phyloP scores from a whole-genome alignment of 768 basidiomycete genomes.

The Asterophora lycoperdoides region DNA sequence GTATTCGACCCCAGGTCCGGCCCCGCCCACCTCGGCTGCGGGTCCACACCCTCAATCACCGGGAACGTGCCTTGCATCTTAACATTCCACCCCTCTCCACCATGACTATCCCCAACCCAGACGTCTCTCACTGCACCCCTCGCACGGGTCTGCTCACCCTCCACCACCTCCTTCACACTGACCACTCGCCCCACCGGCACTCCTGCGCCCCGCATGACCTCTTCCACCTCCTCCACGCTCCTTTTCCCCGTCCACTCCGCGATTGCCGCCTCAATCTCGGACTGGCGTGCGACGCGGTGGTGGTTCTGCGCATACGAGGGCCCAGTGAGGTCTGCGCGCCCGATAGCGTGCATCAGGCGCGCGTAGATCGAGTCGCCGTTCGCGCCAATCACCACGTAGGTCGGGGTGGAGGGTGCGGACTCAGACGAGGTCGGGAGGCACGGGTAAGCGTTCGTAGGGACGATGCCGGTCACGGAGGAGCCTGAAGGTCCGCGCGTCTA shows the following conservation, averaged over 20 bases:
- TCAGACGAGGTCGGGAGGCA: conserved; percentile 43
- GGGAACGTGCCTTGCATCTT: conserved; percentile 69
- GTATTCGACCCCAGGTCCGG: conserved; percentile 64
- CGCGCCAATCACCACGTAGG: conserved; percentile 67
- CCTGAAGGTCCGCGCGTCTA: conserved; percentile 70
- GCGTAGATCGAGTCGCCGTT: conserved; percentile 70
- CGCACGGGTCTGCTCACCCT: conserved; percentile 50
- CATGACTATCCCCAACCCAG: conserved; percentile 37
- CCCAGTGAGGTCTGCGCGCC: conserved; percentile 55
- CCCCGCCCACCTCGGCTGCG: conserved; percentile 62
- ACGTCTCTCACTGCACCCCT: conserved; percentile 59
- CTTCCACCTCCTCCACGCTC: conserved; percentile 50
- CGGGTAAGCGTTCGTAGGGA: conserved; percentile 72
- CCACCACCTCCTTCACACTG: conserved; percentile 58
- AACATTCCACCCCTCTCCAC: conserved; percentile 48
- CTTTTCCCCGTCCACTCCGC: conserved; percentile 51
- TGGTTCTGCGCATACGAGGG: conserved; percentile 51
- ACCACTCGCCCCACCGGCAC: conserved; percentile 65
- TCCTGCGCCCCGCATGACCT: conserved; percentile 43
- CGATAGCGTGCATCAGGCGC: conserved; percentile 59
- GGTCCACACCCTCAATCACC: conserved; percentile 53
- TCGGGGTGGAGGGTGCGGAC: conserved; percentile 34
- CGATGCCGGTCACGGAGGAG: conserved; percentile 71
- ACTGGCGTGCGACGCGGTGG: conserved; percentile 59
- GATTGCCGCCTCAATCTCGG: conserved; percentile 62